Conservation (phyloP, 305 asterid genomes). For the Ruellia speciosa region DNA sequence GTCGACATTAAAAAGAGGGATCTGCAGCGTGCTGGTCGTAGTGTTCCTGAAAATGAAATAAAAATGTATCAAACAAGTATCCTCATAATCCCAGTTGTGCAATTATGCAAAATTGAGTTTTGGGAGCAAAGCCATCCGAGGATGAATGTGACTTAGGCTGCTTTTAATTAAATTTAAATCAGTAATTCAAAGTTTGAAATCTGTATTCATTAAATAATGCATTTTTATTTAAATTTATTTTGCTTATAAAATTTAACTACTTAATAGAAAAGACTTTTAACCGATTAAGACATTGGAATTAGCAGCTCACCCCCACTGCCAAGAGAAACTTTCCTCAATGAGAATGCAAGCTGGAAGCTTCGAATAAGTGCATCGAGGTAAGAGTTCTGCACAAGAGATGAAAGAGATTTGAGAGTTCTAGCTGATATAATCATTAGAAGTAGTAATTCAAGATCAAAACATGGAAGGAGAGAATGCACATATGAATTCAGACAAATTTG, state of each 20-base stretch:
- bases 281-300: neutral
- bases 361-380: slow-evolving; percentile 9
- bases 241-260: no score
- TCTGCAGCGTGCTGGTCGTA: slow-evolving; percentile 85
- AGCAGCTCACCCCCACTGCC: neutral
- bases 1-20: slow-evolving; percentile 84
- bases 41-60: slow-evolving; percentile 42
- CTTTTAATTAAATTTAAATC: no score
- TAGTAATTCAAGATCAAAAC: neutral
- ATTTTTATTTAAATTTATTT: no score
- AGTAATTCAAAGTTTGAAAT: no score
- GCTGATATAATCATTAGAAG: neutral
- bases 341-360: slow-evolving; percentile 18
- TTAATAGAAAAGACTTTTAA: no score
- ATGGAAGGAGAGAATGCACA: neutral
- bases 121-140: no score
- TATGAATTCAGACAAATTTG: neutral
- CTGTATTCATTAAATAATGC: no score
- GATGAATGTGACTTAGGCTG: no score
- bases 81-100: no score
- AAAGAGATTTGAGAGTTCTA: neutral
- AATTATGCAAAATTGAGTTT: no score
- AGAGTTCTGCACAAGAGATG: neutral
- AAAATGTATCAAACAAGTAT: neutral
- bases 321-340: slow-evolving; percentile 6